Evolutionary conservation across 2,329 filamentous ascomycete genomes (phyloP).

Genomic region (Exophiala bonariae): DNA sequence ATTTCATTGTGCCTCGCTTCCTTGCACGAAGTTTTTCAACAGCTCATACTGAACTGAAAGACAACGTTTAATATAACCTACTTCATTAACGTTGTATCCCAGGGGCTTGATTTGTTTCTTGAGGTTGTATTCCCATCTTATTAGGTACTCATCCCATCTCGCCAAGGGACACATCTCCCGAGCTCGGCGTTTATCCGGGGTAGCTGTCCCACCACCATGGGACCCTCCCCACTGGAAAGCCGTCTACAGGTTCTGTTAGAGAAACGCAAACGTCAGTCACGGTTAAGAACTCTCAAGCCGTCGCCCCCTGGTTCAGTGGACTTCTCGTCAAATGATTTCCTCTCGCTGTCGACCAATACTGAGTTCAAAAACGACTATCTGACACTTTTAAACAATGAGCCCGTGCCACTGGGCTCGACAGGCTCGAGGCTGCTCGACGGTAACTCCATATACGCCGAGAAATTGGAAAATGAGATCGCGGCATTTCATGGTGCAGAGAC

Average conservation of each 20-base stretch:
- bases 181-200: too few relatives aligned
- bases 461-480: constrained; percentile 60
- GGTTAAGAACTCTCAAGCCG: constrained; percentile 49
- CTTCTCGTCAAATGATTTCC: constrained; percentile 67
- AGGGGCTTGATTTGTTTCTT: too few relatives aligned
- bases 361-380: constrained; percentile 51
- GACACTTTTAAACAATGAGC: constrained; percentile 41
- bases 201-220: too few relatives aligned
- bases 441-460: constrained; percentile 61
- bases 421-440: constrained; percentile 67
- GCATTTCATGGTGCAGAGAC: constrained; percentile 59
- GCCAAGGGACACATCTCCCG: too few relatives aligned
- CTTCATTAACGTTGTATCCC: too few relatives aligned
- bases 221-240: constrained; percentile 16
- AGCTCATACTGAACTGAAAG: too few relatives aligned
- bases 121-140: too few relatives aligned
- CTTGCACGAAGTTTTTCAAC: too few relatives aligned
- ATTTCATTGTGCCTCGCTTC: too few relatives aligned
- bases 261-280: constrained; percentile 43
- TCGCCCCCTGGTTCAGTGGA: constrained; percentile 47
- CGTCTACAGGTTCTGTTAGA: constrained; percentile 30
- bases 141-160: too few relatives aligned
- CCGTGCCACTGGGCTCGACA: constrained; percentile 53
- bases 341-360: constrained; percentile 55
- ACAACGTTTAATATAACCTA: too few relatives aligned